Base-by-base conservation (phyloP, 164 flowering plant genomes). In the Nymphaea colorata region DNA sequence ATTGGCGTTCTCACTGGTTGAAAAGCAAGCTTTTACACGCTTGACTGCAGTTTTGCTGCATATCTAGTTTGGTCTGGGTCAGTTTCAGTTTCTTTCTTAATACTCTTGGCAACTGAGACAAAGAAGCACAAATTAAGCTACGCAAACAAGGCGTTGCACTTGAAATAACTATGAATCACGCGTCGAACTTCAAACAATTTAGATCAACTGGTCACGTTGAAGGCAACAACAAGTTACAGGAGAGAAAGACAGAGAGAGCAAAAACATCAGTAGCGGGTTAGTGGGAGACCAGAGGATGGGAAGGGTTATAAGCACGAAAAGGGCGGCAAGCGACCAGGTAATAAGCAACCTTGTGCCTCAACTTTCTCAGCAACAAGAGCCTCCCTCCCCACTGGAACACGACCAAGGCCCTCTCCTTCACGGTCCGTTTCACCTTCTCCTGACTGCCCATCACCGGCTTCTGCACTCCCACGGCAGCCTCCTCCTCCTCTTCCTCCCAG, bases 311-410 rank as follows among this genome's bases (percentile, higher is more conserved):
- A 25, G 36, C 36, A 57, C 75, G 42, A 51, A 68, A 51, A 47
- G 84, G 81, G 36, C 72, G 70, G 71, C 86, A 85, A 53, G 80
- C 72, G 44, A 82, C 68, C 43, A 82, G 71, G 61, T 76, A 70
- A 67, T 78, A 59, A 2, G 76, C 59, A 15, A 81, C 57, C 71
- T 81, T 83, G 53, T 72, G 63, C 73, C 77, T 80, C 57, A 83
- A 59, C 73, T 77, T 85, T 57, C 73, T 79, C 65, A 80, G 67
- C 14, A 79, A 61, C 17, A 79, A 44, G 64, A 68, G 65, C 72
- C 71, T 83, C 67, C 76, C 82, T 61, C 64, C 82, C 84, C 85
- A 79, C 2, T 77, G 63, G 42, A 79, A 10, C 12, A 76, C 74
- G 36, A 80, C 70, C 59, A 78, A 41, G 43, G 81, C 55, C 45